Evolutionary conservation across 176 grass and related monocot species (phyloP), one percentile per base, ranked within the genome.

Genomic region (Musa itinerans): DNA sequence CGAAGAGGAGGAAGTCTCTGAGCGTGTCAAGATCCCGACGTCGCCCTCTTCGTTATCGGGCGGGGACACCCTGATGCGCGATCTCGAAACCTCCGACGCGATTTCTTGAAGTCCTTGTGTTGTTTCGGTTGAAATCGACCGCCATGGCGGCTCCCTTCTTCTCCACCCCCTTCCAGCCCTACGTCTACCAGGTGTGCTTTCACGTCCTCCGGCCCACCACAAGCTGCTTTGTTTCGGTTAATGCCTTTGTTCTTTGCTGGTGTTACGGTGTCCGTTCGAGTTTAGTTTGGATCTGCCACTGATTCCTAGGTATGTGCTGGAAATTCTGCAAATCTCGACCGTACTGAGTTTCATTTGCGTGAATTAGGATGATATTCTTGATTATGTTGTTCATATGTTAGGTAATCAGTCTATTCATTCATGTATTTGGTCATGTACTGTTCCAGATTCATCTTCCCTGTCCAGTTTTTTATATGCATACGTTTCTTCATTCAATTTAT

Each of bases 91-190:
- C 1, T 19, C 17, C 52, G 71, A 55, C 52, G 52, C n/a, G 8
- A 50, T 23, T 76, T 13, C 67, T 69, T n/a, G 6, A 9, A 1
- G 8, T 0, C 0, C 17, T 3, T 50, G 4, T 12, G 5, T 51
- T 51, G 11, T n/a, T 24, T 11, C 17, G 17, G 68, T 52, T 59
- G 48, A n/a, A 12, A 64, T 48, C 72, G 2, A 29, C 14, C 61
- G 68, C 82, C 84, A 98, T 98, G 90, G 95, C 95, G 65, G 88
- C 95, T 23, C 90, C 95, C 63, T 91, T 93, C 78, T 93, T 84
- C 83, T 87, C 90, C 10, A 89, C 86, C 78, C 88, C 88, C 17
- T 93, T 98, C 84, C 90, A 98, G 84, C 88, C 95, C 81, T 98
- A 93, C 76, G 84, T 98, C 72, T 93, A 98, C 83, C 86, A 98